Base-by-base conservation (phyloP, 2,329 filamentous ascomycete genomes). In the Neofusicoccum laricinum region DNA sequence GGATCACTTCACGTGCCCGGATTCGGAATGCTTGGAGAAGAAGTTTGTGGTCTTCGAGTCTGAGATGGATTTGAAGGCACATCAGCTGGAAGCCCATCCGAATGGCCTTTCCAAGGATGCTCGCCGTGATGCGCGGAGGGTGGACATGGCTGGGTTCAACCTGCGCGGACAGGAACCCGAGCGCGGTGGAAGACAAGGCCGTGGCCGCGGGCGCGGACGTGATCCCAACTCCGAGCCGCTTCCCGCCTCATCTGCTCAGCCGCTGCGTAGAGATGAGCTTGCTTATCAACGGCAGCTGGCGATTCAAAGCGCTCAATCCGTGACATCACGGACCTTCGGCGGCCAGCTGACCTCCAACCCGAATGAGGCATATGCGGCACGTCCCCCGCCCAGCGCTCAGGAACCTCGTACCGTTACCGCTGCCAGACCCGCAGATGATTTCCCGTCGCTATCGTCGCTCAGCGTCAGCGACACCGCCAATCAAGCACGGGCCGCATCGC, bases 31-130 rank as follows among this genome's bases (percentile, higher is more conserved):
- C 72, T 75, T 95, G 72, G 95, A 98, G 70, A 97, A 97, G 85
- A 98, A 97, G 75, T 97, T 98, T 74, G 90, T 98, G 34, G 95
- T 98, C 0, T 99, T 99, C 70, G 92, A 92, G 63, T 93, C 93
- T 0, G 92, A 97, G 72, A 88, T 99, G 82, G 95, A 99, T 72
- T 80, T 99, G 51, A 96, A 98, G 76, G 95, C 90, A 2, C 95
- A 99, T 78, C 92, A 96, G 75, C 79, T 99, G 10, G 89, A 90
- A 70, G 86, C 89, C 62, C 95, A 99, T 73, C 92, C 89, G 0
- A 87, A 88, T 69, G 86, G 89, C 0, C 76, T 96, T 25, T 92
- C 92, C 8, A 97, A 96, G 72, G 90, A 94, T 69, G 88, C 90
- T 1, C 84, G 93, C 64, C 85, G 92, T 71, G 94, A 97, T 75